Percentiles rank a stretch among this genome's conserved stretches.
phyloP scores from a whole-genome alignment of 768 basidiomycete genomes.

The Lactarius sanguifluus region DNA sequence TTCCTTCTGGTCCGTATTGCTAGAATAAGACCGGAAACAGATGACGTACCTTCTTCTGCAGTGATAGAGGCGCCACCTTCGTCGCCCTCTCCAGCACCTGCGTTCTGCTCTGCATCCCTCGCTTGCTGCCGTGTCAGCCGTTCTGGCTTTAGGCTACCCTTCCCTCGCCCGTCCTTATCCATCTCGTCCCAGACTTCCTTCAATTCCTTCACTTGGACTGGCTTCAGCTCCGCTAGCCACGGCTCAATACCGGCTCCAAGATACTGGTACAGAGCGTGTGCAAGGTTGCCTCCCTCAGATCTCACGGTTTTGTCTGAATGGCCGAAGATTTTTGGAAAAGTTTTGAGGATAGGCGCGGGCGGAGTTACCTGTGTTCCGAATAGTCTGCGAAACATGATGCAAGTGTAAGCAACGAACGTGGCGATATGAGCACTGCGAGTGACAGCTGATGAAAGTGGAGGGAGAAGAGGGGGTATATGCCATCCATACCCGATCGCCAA shows the following conservation, averaged over 20 bases:
- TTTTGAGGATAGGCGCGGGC: constrained; percentile 78
- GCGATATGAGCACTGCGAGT: background rate
- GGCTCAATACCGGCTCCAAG: constrained; percentile 79
- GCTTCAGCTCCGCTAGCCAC: constrained; percentile 87
- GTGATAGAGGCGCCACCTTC: constrained; percentile 38
- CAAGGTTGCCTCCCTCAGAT: constrained; percentile 80
- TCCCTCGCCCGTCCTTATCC: constrained; percentile 84
- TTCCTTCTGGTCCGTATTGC: constrained; percentile 18
- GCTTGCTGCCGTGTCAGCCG: constrained; percentile 75
- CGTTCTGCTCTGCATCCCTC: constrained; percentile 60
- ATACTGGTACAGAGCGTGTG: constrained; percentile 78
- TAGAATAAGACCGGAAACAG: constrained; percentile 13
- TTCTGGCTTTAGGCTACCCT: constrained; percentile 76
- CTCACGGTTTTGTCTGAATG: constrained; percentile 96
- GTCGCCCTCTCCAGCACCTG: constrained; percentile 40
- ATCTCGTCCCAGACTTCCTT: constrained; percentile 85
- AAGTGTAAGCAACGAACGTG: background rate
- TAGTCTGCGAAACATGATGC: constrained; percentile 43
- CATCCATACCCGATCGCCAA: background rate
- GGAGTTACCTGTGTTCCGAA: constrained; percentile 80
- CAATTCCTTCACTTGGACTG: constrained; percentile 94
- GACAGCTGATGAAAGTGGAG: background rate
- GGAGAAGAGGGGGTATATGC: background rate
- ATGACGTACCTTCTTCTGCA: constrained; percentile 46
- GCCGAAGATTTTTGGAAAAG: constrained; percentile 88